These are phyloP conservation scores for Rosa hybrid DNA, from an alignment of 331 rosid genomes.

Conservation along the genomic window DNA sequence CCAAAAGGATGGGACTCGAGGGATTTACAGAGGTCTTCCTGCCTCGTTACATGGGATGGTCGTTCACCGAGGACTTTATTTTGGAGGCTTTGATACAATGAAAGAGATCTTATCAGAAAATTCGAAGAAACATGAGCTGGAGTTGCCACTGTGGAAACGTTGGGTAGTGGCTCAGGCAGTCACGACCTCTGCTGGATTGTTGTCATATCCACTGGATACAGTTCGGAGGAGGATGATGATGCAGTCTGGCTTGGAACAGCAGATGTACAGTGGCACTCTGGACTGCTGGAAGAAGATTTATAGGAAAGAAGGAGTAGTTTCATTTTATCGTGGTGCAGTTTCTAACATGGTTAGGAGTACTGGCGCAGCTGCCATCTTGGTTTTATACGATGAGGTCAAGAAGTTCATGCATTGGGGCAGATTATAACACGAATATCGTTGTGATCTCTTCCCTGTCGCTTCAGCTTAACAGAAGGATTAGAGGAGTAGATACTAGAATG, in stretches of 20 bases:
- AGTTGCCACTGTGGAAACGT: slow-evolving; percentile 74
- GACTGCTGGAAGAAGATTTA: slow-evolving; percentile 92
- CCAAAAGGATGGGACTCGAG: slow-evolving; percentile 65
- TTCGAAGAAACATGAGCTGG: slow-evolving; percentile 48
- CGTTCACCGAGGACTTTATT: slow-evolving; percentile 87
- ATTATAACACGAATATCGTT: slow-evolving; percentile 34
- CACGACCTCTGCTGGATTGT: slow-evolving; percentile 83
- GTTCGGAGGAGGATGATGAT: slow-evolving; percentile 98
- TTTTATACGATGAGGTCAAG: slow-evolving; percentile 89
- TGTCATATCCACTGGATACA: slow-evolving; percentile 88
- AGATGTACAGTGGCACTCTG: slow-evolving; percentile 57
- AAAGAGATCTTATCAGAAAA: slow-evolving; percentile 67
- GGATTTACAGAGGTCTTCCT: slow-evolving; percentile 88
- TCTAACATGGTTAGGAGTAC: slow-evolving; percentile 88
- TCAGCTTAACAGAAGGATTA: slow-evolving; percentile 27
- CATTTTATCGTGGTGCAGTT: slow-evolving; percentile 87
- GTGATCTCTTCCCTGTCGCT: slow-evolving; percentile 16
- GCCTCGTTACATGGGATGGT: slow-evolving; percentile 95
- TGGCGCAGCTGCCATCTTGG: slow-evolving; percentile 91
- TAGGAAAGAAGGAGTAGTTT: slow-evolving; percentile 58
- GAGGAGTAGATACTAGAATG: slow-evolving; percentile 20
- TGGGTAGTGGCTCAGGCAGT: slow-evolving; percentile 95
- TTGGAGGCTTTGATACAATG: slow-evolving; percentile 91
- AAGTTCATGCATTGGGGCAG: slow-evolving; percentile 74
- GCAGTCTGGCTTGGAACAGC: slow-evolving; percentile 85